Percentiles rank a stretch among this genome's conserved stretches.
Evolutionary conservation across 306 rosid genomes (phyloP).

Genomic region (Malus orientalis): DNA sequence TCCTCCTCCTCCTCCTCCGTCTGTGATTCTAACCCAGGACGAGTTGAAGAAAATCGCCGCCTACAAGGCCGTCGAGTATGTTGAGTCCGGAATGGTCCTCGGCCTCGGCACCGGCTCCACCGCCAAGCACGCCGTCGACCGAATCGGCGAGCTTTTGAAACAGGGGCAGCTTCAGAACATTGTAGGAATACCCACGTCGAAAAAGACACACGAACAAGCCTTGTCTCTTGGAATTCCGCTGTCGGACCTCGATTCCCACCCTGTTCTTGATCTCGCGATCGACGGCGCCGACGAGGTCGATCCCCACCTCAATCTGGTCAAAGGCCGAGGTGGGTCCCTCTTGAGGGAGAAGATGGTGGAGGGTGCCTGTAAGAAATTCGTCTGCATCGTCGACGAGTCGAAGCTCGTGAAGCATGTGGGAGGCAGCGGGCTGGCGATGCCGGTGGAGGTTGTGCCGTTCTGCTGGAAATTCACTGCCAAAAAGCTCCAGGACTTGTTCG

Average conservation of each 20-base stretch:
- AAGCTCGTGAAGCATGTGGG: conserved; percentile 62
- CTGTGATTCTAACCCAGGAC: conserved; percentile 60
- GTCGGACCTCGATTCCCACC: conserved; percentile 68
- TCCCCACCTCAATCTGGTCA: conserved; percentile 58
- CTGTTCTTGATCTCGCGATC: conserved; percentile 63
- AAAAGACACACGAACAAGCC: conserved; percentile 63
- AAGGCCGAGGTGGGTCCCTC: conserved; percentile 88
- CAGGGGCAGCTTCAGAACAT: conserved; percentile 60
- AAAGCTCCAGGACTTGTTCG: conserved; percentile 42
- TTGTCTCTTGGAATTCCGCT: conserved; percentile 62
- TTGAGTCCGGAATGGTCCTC: conserved; percentile 81
- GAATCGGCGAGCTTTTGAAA: conserved; percentile 70
- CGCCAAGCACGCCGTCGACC: conserved; percentile 67
- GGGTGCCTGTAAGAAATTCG: conserved; percentile 57
- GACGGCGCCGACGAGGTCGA: conserved; percentile 97
- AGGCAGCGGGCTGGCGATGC: conserved; percentile 73
- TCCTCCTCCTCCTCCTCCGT: conserved; percentile 1
- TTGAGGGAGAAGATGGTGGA: conserved; percentile 83
- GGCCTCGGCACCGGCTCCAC: conserved; percentile 94
- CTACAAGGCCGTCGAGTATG: conserved; percentile 78
- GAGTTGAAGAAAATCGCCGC: conserved; percentile 88
- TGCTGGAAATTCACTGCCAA: conserved; percentile 71
- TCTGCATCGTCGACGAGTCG: conserved; percentile 78
- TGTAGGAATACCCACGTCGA: conserved; percentile 80
- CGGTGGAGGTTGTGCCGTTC: conserved; percentile 68